A percentile compares a stretch with the other conserved stretches of the same genome.
Conservation (phyloP, 805 yeast species). For the Wickerhamiella musiphila region DNA sequence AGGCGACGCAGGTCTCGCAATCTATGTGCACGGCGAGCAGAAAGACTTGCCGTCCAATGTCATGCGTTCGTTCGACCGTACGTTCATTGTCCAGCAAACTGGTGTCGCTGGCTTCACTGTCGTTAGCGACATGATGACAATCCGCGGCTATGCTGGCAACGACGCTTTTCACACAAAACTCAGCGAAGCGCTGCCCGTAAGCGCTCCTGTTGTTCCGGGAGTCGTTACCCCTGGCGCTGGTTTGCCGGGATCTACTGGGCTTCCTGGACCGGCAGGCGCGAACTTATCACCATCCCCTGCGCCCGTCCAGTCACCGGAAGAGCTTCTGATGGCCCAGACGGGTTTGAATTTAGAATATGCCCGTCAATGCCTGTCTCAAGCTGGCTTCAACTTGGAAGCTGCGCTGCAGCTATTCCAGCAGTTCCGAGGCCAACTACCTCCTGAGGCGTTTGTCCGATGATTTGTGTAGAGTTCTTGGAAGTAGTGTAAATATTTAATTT, state of each 20-base stretch:
- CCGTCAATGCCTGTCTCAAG: constrained; percentile 69
- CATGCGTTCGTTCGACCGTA: constrained; percentile 71
- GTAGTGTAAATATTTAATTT: no score
- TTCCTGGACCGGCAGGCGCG: not conserved
- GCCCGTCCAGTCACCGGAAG: constrained; percentile 23
- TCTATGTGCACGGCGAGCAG: constrained; percentile 71
- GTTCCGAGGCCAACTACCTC: constrained; percentile 43
- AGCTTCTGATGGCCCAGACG: constrained; percentile 55
- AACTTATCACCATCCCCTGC: not conserved
- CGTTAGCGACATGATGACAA: constrained; percentile 65
- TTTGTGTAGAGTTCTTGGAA: no score
- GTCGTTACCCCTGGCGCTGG: constrained; percentile 23
- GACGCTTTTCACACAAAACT: constrained; percentile 8
- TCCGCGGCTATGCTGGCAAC: constrained; percentile 26
- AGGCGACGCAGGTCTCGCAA: constrained; percentile 57
- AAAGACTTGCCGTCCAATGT: constrained; percentile 36
- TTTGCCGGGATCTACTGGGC: not conserved
- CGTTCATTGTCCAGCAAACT: constrained; percentile 56
- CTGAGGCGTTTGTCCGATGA: constrained; percentile 38
- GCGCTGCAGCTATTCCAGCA: constrained; percentile 57
- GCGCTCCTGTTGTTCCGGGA: constrained; percentile 10
- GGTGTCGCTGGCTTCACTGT: constrained; percentile 54
- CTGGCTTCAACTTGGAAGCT: constrained; percentile 60
- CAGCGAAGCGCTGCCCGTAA: constrained; percentile 5
- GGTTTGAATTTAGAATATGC: constrained; percentile 65